phyloP scores from a whole-genome alignment of 306 rosid species.

The Purshia tridentata region DNA sequence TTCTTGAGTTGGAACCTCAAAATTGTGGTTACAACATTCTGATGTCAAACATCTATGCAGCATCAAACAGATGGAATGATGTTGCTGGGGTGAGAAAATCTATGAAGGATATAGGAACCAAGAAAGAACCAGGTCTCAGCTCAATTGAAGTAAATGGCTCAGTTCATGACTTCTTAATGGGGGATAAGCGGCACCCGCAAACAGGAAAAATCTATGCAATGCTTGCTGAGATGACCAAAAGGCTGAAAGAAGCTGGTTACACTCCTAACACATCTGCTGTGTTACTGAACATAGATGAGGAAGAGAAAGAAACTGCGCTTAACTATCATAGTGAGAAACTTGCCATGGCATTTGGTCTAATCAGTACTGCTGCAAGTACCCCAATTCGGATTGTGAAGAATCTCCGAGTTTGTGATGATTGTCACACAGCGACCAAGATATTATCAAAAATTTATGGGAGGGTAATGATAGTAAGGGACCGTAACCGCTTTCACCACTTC shows the following conservation, averaged over 20 bases:
- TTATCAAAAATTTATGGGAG: constrained; percentile 61
- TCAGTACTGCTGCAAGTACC: constrained; percentile 47
- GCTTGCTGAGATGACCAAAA: constrained; percentile 52
- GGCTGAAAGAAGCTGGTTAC: constrained; percentile 53
- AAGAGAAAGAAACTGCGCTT: constrained; percentile 56
- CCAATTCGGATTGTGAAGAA: constrained; percentile 61
- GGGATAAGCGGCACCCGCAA: constrained; percentile 52
- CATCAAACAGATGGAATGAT: constrained; percentile 53
- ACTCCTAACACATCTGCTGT: constrained; percentile 46
- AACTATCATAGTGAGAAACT: constrained; percentile 63
- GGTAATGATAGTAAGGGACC: constrained; percentile 58
- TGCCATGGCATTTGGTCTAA: constrained; percentile 73
- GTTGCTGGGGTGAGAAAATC: constrained; percentile 47
- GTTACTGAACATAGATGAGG: constrained; percentile 45
- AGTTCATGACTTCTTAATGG: constrained; percentile 55
- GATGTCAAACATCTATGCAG: constrained; percentile 68
- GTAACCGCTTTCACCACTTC: constrained; percentile 67
- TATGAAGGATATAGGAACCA: constrained; percentile 46
- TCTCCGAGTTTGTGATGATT: constrained; percentile 63
- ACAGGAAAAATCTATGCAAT: constrained; percentile 43
- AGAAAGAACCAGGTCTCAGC: constrained; percentile 62
- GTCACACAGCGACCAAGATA: constrained; percentile 60
- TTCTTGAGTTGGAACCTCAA: constrained; percentile 53
- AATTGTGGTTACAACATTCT: constrained; percentile 54
- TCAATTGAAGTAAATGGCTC: constrained; percentile 58